Conservation (phyloP, 768 basidiomycete genomes). For the Clitopilus hobsonii region DNA sequence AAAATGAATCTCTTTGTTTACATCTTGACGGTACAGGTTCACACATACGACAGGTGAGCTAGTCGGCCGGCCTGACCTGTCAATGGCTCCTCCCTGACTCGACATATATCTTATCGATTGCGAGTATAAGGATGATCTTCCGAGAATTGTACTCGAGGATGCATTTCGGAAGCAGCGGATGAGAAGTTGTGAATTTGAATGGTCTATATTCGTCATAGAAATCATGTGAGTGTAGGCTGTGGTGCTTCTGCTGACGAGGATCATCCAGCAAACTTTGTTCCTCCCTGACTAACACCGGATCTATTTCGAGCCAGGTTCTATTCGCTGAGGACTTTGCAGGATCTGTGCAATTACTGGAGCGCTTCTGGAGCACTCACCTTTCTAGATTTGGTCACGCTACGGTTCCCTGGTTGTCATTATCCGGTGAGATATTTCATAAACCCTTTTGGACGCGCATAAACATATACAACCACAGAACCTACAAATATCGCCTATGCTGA, state of each 20-base stretch:
- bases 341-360: slow-evolving; percentile 1
- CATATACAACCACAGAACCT: slow-evolving; percentile 2
- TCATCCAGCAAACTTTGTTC: not conserved
- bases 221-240: not conserved
- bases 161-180: not conserved
- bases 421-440: slow-evolving; percentile 4
- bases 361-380: not conserved
- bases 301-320: not conserved
- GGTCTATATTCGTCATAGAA: not conserved
- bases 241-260: not conserved
- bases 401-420: not conserved
- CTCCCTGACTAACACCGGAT: not conserved
- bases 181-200: not conserved
- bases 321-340: not conserved
- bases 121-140: not conserved
- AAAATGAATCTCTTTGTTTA: not conserved
- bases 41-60: too few species aligned
- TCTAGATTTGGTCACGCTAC: not conserved
- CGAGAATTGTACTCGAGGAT: not conserved
- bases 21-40: not conserved
- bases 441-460: slow-evolving; percentile 5
- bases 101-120: too few species aligned
- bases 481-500: slow-evolving; percentile 6
- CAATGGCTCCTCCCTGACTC: too few species aligned
- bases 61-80: too few species aligned